These are phyloP conservation scores for Coix lacrymajobi DNA, from an alignment of 176 grass and related monocot genomes.

Conservation along the genomic window DNA sequence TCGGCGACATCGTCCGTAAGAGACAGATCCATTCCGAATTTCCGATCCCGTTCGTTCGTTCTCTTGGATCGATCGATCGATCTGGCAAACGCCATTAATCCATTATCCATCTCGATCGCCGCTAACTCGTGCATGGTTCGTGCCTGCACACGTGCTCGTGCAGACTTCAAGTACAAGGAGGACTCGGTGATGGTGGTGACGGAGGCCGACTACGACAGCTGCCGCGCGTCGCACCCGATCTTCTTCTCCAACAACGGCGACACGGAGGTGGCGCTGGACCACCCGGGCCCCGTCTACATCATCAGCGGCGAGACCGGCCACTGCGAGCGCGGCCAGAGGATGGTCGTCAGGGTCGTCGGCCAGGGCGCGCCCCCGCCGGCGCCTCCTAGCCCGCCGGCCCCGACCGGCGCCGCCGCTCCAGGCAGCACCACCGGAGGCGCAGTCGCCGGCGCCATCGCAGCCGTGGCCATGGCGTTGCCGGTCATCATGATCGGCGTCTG, in stretches of 20 bases:
- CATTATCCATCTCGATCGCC: not conserved
- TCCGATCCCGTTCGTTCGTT: not conserved
- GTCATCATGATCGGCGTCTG: not conserved
- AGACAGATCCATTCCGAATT: not conserved
- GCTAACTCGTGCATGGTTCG: not conserved
- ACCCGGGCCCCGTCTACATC: conserved; percentile 52
- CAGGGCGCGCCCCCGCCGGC: conserved; percentile 12
- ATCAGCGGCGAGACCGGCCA: conserved; percentile 73
- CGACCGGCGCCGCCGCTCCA: not conserved
- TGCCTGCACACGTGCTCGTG: not conserved
- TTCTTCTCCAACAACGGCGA: conserved; percentile 82
- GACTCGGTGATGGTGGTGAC: conserved; percentile 79
- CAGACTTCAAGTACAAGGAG: conserved; percentile 80
- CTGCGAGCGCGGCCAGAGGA: conserved; percentile 76
- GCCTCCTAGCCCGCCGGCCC: conserved; percentile 16
- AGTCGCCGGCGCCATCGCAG: not conserved
- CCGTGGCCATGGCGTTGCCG: not conserved
- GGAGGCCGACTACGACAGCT: conserved; percentile 67
- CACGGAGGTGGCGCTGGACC: conserved; percentile 46
- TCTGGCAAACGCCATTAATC: not conserved
- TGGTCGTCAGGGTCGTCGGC: conserved; percentile 62
- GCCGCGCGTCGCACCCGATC: conserved; percentile 48
- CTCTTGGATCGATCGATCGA: not conserved
- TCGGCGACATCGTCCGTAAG: conserved; percentile 70
- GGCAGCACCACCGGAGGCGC: not conserved